phyloP scores from a whole-genome alignment of 768 basidiomycete genomes.

The Hygrophoropsis aurantiaca region DNA sequence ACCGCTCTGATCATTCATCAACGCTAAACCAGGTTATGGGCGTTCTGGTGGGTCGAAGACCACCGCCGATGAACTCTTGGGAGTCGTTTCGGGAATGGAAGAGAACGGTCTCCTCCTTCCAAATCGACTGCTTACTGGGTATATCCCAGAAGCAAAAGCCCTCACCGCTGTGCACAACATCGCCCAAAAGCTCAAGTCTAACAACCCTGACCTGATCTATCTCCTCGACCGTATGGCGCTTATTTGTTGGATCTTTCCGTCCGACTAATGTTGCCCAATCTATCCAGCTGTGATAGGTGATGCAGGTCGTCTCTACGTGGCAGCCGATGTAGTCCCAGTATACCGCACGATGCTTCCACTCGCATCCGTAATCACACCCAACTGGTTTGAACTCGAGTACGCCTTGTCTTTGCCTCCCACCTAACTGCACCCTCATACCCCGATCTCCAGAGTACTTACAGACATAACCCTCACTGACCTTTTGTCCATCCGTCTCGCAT shows the following conservation, averaged over 20 bases:
- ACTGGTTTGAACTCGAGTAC: conserved; percentile 98
- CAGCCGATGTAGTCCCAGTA: conserved; percentile 81
- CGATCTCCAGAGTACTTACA: conserved; percentile 65
- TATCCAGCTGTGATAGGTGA: conserved; percentile 90
- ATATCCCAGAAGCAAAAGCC: conserved; percentile 83
- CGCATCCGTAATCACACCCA: conserved; percentile 95
- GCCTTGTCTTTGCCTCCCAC: conserved; percentile 6
- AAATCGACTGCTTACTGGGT: conserved; percentile 82
- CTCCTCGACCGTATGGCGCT: conserved; percentile 81
- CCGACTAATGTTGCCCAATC: background rate
- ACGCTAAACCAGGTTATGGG: conserved; percentile 65
- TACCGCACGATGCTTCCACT: conserved; percentile 78
- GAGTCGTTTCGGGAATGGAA: conserved; percentile 74
- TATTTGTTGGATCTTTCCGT: background rate
- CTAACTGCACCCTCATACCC: background rate
- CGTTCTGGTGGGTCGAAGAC: conserved; percentile 78
- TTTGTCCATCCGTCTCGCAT: conserved; percentile 62
- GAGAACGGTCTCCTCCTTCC: conserved; percentile 73
- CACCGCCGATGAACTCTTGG: conserved; percentile 70
- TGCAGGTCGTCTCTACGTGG: conserved; percentile 84
- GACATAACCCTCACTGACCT: conserved; percentile 66
- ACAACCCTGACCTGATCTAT: conserved; percentile 69
- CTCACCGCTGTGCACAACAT: conserved; percentile 65
- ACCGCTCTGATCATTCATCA: background rate
- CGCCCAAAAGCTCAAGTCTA: conserved; percentile 56